Base-by-base conservation (phyloP, 176 grass and related monocot genomes). In the Eremochloa ophiuroides region DNA sequence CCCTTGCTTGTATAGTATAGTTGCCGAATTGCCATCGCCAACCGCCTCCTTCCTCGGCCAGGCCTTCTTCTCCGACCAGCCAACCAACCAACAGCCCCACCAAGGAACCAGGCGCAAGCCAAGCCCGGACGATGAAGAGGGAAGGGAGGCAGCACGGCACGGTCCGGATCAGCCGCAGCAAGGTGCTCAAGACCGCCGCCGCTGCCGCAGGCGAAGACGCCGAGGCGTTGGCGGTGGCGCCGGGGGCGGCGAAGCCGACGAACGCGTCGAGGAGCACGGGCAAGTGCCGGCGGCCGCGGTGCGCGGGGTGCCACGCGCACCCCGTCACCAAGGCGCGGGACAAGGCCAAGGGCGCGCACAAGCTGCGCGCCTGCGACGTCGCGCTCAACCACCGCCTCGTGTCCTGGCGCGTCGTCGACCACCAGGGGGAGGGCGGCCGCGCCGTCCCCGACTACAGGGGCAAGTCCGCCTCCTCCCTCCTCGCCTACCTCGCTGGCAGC, bases 61-160 rank as follows among this genome's bases (percentile, higher is more conserved):
- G 33, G 20, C 41, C 5, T 13, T 46, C 42, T 27, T 70, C 55
- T 68, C 67, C 29, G 60, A 42, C 81, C 65, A 80, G 40, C 61
- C 60, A 84, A 67, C 42, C 40, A 55, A 64, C n/a, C 26, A n/a
- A n/a, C n/a, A n/a, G n/a, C 41, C 28, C 69, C 28, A 44, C 59
- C n/a, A n/a, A n/a, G 48, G 26, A 69, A 63, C 34, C 62, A 42
- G 28, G 38, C 39, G 23, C 28, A 26, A 39, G 16, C 11, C 5
- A 12, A 9, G 5, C 34, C 50, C 3, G 30, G 71, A 67, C 44
- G 58, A 97, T 97, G 94, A 94, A 94, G 94, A 94, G 94, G 81
- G 94, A 94, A 28, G 94, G 94, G 7, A 85, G 82, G 76, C 91
- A 97, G 87, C 91, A 90, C 75, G 93, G 90, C 59, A 83, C 71